Evolutionary conservation across 2,329 filamentous ascomycete species (phyloP), one percentile per base, ranked within the genome.

Genomic region (Diaporthe australafricana): DNA sequence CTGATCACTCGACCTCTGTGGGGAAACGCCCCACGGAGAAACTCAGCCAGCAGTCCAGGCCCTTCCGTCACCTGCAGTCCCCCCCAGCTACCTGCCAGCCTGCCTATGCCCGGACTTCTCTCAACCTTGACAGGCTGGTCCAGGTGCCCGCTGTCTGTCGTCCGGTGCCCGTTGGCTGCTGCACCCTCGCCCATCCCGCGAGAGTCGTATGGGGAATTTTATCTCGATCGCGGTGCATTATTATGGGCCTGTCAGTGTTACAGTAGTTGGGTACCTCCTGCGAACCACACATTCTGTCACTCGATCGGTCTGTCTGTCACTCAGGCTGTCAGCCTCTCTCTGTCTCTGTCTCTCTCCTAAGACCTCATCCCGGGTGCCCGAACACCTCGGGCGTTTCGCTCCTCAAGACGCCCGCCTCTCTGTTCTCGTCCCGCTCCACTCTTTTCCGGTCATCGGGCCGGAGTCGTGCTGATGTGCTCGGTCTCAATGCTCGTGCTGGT

Each of bases 21-120:
- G 50, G 66, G 52, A 60, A 69, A 57, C 66, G 55, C 66, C 66
- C 66, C 66, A 69, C 66, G 66, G 66, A 69, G 53, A 69, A 69
- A 57, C n/a, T 60, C 47, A 40, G 22, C 22, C 32, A 67, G 30
- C 38, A 48, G 53, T 69, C 66, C 53, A 69, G 66, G 47, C 53
- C 66, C 53, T 48, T 50, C 66, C 47, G 66, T 48, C 53, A 27
- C 55, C 53, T 22, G 56, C 56, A 16, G 45, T 11, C 30, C 53
- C 30, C 53, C 40, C 66, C 48, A n/a, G n/a, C 12, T 45, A 11
- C 17, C 65, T 20, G 35, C 38, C 38, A n/a, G 2, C 20, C 27
- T 40, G 5, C 14, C 17, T 27, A 45, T 30, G 8, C 30, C 40
- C 57, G 57, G 57, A 7, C 57, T 35, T 35, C 57, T 63, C 57